Conservation (phyloP, 2,329 filamentous ascomycete species). For the Cordyceps cicadae region DNA sequence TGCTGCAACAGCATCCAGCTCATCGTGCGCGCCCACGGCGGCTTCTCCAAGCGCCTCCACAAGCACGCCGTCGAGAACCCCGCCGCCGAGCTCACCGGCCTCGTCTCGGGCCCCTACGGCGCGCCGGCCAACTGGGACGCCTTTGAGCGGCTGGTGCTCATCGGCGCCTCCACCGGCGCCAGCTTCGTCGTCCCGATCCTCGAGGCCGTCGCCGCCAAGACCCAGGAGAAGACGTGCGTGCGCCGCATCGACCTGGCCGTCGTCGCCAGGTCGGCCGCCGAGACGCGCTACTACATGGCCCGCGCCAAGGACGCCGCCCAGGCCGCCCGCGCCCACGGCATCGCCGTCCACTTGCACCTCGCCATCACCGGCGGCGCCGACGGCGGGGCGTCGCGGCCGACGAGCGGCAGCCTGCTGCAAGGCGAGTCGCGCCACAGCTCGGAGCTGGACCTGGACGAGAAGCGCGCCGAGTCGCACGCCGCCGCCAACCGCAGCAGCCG, state of each 20-base stretch:
- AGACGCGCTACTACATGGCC: constrained; percentile 47
- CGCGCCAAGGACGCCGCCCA: constrained; percentile 37
- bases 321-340: constrained; percentile 33
- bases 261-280: constrained; percentile 41
- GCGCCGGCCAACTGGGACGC: constrained; percentile 46
- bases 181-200: constrained; percentile 54
- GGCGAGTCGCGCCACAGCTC: constrained; percentile 18
- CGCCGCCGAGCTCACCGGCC: constrained; percentile 25
- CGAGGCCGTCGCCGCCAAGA: constrained; percentile 40
- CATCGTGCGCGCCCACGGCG: constrained; percentile 45
- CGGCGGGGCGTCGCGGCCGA: background rate
- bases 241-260: constrained; percentile 46
- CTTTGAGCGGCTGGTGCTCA: constrained; percentile 51
- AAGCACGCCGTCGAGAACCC: constrained; percentile 33
- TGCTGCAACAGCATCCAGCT: constrained; percentile 53
- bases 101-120: constrained; percentile 50
- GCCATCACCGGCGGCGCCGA: constrained; percentile 37
- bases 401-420: background rate
- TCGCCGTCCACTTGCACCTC: constrained; percentile 44
- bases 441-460: constrained; percentile 3
- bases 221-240: constrained; percentile 35
- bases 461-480: background rate
- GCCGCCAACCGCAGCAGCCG: background rate
- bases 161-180: constrained; percentile 55
- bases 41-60: constrained; percentile 49